Conservation (phyloP, 768 basidiomycete genomes). For the Boletellus ananas region DNA sequence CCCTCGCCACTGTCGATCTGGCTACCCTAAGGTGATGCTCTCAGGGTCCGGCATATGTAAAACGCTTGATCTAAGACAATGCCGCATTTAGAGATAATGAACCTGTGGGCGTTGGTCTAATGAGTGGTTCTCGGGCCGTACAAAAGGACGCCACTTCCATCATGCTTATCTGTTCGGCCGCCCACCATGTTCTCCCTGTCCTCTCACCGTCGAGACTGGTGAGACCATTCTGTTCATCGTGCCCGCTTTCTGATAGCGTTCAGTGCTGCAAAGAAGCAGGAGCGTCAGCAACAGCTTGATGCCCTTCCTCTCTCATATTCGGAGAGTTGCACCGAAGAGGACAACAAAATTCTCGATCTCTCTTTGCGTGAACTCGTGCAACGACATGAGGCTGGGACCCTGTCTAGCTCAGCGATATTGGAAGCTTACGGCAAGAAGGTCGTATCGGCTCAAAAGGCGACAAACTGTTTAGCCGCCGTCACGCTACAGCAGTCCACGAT, state of each 20-base stretch:
- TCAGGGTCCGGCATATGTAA: background rate
- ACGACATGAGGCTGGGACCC: slow-evolving; percentile 24
- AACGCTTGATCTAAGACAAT: background rate
- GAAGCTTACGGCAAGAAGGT: slow-evolving; percentile 40
- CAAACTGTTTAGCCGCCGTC: slow-evolving; percentile 50
- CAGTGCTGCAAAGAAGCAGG: slow-evolving; percentile 35
- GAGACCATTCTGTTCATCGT: slow-evolving; percentile 2
- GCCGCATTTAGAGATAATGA: background rate
- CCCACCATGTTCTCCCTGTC: slow-evolving; percentile 25
- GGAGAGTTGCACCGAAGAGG: slow-evolving; percentile 31
- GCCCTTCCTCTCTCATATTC: slow-evolving; percentile 29
- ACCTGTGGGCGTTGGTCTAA: background rate
- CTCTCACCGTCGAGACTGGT: slow-evolving; percentile 29
- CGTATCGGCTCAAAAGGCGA: slow-evolving; percentile 38
- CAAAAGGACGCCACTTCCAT: slow-evolving; percentile 1
- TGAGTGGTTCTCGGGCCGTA: background rate
- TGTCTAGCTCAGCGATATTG: slow-evolving; percentile 32
- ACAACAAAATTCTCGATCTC: slow-evolving; percentile 34
- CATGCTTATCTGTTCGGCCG: background rate
- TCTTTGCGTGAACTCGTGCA: slow-evolving; percentile 37
- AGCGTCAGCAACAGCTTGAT: slow-evolving; percentile 28
- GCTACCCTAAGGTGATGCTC: background rate
- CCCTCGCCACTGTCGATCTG: background rate
- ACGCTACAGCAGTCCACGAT: slow-evolving; percentile 33
- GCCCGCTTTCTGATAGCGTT: background rate